phyloP scores from a whole-genome alignment of 1,139 yeast species.

The Pneumocystis sp. region DNA sequence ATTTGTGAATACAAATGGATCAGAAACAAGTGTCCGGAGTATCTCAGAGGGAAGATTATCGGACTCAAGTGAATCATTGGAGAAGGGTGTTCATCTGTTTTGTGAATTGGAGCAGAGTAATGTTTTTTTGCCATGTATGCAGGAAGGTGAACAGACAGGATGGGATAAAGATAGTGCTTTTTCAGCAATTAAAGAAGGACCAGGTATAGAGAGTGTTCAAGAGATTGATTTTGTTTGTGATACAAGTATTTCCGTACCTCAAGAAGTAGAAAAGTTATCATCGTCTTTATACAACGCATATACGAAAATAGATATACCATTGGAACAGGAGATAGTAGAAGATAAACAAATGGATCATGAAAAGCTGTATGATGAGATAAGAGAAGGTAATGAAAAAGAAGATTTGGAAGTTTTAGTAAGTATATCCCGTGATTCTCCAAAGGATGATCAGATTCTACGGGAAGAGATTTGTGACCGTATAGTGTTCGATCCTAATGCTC shows the following conservation, averaged over 20 bases:
- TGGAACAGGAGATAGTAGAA: background rate
- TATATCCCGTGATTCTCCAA: background rate
- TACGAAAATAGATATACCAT: background rate
- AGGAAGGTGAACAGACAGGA: background rate
- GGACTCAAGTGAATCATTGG: background rate
- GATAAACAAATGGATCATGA: background rate
- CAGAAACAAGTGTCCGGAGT: background rate
- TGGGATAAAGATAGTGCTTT: background rate
- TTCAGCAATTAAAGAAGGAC: background rate
- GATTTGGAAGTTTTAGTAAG: background rate
- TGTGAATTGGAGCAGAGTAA: background rate
- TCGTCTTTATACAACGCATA: background rate
- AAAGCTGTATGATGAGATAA: background rate
- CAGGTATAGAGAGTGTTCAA: background rate
- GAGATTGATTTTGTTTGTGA: background rate
- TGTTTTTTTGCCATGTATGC: background rate
- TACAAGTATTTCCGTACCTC: background rate
- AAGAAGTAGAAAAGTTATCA: background rate
- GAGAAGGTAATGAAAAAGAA: background rate
- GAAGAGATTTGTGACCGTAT: background rate
- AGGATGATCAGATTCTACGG: background rate
- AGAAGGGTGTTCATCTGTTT: background rate
- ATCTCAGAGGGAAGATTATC: background rate
- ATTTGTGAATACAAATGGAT: background rate
- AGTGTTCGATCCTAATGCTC: background rate